Base-by-base conservation (phyloP, 2,329 filamentous ascomycete species). In the Aspergillus versicolor region DNA sequence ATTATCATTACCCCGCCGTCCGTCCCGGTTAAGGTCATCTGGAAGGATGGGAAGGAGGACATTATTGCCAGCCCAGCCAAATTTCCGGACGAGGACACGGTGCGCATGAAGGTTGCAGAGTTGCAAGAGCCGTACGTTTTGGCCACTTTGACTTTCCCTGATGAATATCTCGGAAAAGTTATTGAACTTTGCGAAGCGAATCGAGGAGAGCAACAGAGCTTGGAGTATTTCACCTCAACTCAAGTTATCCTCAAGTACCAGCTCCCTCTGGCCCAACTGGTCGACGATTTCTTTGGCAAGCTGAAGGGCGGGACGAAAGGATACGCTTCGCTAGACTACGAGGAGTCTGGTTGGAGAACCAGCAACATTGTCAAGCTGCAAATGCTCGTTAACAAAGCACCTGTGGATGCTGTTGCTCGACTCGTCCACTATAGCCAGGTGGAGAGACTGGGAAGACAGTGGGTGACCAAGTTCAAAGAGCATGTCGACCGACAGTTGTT, bases 401-500 rank as follows among this genome's bases (percentile, higher is more conserved):
- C 94, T 0, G 94, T 99, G 2, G 94, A 99, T 75, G 94, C 94
- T 11, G 92, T 99, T 17, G 88, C 91, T n/a, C 87, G 93, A 34
- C 87, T 99, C 3, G 85, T 97, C 40, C 94, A 99, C 67, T 77
- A 81, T 38, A 91, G 88, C 12, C 92, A 97, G 73, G 86, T 88
- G 0, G 88, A 93, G 30, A 83, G 90, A 17, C 80, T 97, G 5
- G 94, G 92, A 4, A 83, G 91, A 47, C 82, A 87, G 56, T 99
- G 94, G 94, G 93, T 97, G 5, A 87, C 85, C 41, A 96, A 96
- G 74, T 97, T 99, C 81, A 97, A 96, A 70, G 88, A 97, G 73
- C 93, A 97, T 67, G 93, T 99, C 19, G 90, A 96, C 68, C 82
- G 94, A 17, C 94, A 99, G 74, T 94, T 97, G 87, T 99, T 96